phyloP scores from a whole-genome alignment of 2,329 filamentous ascomycete species.

The Lojkania enalia region DNA sequence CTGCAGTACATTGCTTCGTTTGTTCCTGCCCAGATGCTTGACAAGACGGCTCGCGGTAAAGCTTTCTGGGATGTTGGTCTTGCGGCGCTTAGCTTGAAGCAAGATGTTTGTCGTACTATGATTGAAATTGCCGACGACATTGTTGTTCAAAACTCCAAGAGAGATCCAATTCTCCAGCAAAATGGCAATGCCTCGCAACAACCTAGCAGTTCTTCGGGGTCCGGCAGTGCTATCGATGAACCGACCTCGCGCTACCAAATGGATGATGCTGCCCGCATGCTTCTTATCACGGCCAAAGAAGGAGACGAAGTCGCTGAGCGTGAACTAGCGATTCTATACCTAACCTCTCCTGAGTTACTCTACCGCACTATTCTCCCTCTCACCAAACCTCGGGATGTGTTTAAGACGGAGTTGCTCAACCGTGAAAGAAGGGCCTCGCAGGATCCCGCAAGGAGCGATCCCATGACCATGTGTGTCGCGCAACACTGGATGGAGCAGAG shows the following conservation, averaged over 20 bases:
- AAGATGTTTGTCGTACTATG: constrained; percentile 83
- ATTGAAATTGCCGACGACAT: constrained; percentile 73
- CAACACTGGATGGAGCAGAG: constrained; percentile 97
- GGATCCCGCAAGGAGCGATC: constrained; percentile 71
- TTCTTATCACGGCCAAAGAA: constrained; percentile 91
- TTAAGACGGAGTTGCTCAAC: constrained; percentile 84
- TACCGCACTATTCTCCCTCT: constrained; percentile 79
- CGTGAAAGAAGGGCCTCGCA: constrained; percentile 57
- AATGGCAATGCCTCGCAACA: constrained; percentile 22
- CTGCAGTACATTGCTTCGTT: constrained; percentile 63
- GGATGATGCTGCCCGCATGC: constrained; percentile 83
- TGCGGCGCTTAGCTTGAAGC: constrained; percentile 84
- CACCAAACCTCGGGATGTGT: constrained; percentile 82
- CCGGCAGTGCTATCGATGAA: constrained; percentile 16
- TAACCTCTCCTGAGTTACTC: constrained; percentile 87
- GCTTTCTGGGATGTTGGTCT: constrained; percentile 90
- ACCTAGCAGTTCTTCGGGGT: constrained; percentile 14
- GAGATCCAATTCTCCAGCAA: constrained; percentile 46
- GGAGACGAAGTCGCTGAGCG: constrained; percentile 86
- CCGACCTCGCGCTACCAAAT: constrained; percentile 68
- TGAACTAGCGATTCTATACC: constrained; percentile 89
- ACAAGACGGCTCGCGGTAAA: constrained; percentile 65
- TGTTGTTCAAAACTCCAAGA: constrained; percentile 69
- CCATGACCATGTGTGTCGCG: constrained; percentile 87
- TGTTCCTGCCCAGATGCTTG: constrained; percentile 59